A percentile compares a stretch with the other conserved stretches of the same genome.
These are phyloP conservation scores for Dactylis glomerata DNA, from an alignment of 176 grass and related monocot genomes.

Conservation along the genomic window DNA sequence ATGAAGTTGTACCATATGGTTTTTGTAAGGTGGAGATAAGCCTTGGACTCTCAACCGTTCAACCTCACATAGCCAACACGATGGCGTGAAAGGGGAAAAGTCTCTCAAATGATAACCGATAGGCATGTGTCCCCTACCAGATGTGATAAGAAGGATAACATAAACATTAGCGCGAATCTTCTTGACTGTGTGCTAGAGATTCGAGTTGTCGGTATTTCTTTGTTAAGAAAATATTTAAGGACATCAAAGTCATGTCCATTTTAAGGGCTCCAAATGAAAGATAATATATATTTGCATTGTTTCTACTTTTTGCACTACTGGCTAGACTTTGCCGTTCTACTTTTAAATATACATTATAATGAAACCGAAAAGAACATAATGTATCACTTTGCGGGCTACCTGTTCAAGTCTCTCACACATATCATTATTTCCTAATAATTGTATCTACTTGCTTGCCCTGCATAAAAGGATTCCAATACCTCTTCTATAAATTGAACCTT, in stretches of 20 bases:
- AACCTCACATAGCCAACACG: not conserved
- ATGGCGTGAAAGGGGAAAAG: not conserved
- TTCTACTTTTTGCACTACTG: not conserved
- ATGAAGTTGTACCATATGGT: accelerated
- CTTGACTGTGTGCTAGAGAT: not conserved
- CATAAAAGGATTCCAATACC: not conserved
- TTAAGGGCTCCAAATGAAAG: not conserved
- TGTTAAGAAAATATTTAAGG: not conserved
- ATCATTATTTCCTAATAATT: not conserved
- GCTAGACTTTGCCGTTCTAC: not conserved
- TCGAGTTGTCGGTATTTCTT: not conserved
- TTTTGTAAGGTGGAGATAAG: not conserved
- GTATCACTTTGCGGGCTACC: not conserved
- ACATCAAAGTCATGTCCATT: not conserved
- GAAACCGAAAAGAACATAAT: not conserved
- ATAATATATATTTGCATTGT: not conserved
- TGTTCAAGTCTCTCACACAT: not conserved
- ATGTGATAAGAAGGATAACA: constrained; percentile 5
- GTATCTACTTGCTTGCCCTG: not conserved
- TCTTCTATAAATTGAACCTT: not conserved
- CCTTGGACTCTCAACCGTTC: not conserved
- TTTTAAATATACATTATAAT: not conserved
- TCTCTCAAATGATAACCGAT: not conserved
- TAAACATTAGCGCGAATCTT: constrained; percentile 1
- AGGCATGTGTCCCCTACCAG: not conserved